These are phyloP conservation scores for Lenwebbia sp. DNA, from an alignment of 345 rosid genomes.

Conservation along the genomic window DNA sequence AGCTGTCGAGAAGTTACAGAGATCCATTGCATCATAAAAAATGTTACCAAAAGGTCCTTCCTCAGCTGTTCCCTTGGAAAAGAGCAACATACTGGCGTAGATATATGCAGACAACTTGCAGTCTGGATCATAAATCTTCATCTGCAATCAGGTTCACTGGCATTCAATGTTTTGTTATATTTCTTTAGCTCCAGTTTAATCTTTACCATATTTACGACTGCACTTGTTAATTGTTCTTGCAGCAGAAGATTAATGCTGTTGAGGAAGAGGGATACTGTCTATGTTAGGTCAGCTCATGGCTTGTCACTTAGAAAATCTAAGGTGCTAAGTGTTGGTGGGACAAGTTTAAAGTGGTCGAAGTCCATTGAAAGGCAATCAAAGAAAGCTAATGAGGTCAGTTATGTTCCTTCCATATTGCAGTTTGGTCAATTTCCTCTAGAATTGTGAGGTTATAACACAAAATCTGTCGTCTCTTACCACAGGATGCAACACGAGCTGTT, in stretches of 20 bases:
- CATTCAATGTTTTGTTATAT: slow-evolving; percentile 12
- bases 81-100: slow-evolving; percentile 61
- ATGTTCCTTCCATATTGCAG: not conserved
- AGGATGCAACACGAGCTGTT: slow-evolving; percentile 94
- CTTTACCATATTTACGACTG: not conserved
- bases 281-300: slow-evolving; percentile 78
- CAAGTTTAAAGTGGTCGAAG: slow-evolving; percentile 93
- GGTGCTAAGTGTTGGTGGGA: slow-evolving; percentile 82
- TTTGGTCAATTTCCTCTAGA: not conserved
- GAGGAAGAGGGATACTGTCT: slow-evolving; percentile 74
- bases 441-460: not conserved
- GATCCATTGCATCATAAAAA: slow-evolving; percentile 15
- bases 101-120: slow-evolving; percentile 27
- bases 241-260: slow-evolving; percentile 50
- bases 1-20: slow-evolving; percentile 20
- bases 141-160: slow-evolving; percentile 48
- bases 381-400: slow-evolving; percentile 81
- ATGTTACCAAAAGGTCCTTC: slow-evolving; percentile 32
- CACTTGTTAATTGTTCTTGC: slow-evolving; percentile 15
- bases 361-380: slow-evolving; percentile 73
- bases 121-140: slow-evolving; percentile 27
- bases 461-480: not conserved
- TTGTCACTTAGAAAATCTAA: slow-evolving; percentile 81
- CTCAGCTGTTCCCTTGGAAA: slow-evolving; percentile 86
- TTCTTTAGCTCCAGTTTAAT: slow-evolving; percentile 2